Percentiles rank a stretch among this genome's conserved stretches.
Conservation (phyloP, 2,329 filamentous ascomycete species). For the Monosporascus sp. region DNA sequence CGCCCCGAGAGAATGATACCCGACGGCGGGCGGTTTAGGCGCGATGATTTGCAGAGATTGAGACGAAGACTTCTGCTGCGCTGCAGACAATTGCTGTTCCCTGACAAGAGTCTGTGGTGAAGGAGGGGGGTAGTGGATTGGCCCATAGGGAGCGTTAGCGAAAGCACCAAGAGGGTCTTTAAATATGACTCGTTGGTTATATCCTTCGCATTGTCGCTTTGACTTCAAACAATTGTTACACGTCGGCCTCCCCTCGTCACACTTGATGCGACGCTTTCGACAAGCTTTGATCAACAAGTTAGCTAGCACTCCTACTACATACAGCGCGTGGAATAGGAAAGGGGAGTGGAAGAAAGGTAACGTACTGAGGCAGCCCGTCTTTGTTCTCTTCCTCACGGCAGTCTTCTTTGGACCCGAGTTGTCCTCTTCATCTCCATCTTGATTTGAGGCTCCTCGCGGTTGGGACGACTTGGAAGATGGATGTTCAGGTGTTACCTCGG, state of each 20-base stretch:
- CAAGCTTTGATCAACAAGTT: constrained; percentile 56
- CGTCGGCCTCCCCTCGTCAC: constrained; percentile 79
- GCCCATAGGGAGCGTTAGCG: constrained; percentile 41
- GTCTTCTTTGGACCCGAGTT: constrained; percentile 42
- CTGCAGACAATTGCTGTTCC: constrained; percentile 36
- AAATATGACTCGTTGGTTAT: constrained; percentile 76
- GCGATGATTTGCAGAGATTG: constrained; percentile 43
- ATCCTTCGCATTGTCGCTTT: constrained; percentile 77
- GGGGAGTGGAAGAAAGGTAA: constrained; percentile 15
- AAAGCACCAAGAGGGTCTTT: constrained; percentile 64
- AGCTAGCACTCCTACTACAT: constrained; percentile 6
- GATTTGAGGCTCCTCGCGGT: constrained; percentile 27
- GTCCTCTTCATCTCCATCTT: constrained; percentile 29
- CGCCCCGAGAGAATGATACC: constrained; percentile 27
- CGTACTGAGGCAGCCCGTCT: constrained; percentile 87
- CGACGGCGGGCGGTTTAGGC: constrained; percentile 41
- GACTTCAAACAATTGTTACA: constrained; percentile 85
- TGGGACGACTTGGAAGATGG: constrained; percentile 19
- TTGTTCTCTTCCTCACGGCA: constrained; percentile 65
- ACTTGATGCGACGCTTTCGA: constrained; percentile 92
- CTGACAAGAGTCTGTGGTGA: constrained; percentile 41
- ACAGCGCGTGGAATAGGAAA: constrained; percentile 1
- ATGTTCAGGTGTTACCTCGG: constrained; percentile 16
- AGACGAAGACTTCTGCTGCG: constrained; percentile 33
- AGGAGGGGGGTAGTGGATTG: constrained; percentile 40